Base-by-base conservation (phyloP, 768 basidiomycete genomes). In the Russula sp. region DNA sequence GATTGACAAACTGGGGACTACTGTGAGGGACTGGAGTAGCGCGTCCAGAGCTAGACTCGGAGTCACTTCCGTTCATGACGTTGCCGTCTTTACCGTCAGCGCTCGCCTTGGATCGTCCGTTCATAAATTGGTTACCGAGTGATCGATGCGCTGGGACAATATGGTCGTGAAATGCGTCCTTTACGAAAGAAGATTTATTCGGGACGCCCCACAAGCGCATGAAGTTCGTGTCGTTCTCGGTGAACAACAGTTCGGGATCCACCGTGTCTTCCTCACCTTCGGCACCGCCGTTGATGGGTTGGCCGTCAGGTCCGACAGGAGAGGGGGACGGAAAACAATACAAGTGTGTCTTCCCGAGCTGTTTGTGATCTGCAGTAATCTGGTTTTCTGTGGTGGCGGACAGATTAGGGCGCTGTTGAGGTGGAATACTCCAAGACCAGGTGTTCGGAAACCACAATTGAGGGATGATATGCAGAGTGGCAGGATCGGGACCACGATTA, bases 101-200 rank as follows among this genome's bases (percentile, higher is more conserved):
- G 46, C 38, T 64, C 24, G 71, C 66, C 51, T 68, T 50, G 65
- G 51, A 63, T n/a, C 50, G 38, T 14, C 66, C 54, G 6, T 69
- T 67, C 13, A 53, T 64, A 4, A 68, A 64, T 38, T 55, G 62
- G 34, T 57, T 56, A 36, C 72, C 75, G 70, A 78, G 77, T 6
- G 89, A 89, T 48, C 92, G 87, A 75, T 98, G 96, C 6, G 80
- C 81, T 1, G 86, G 86, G 68, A 99, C 88, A 74, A 99, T 92
- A 74, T 98, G 92, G 75, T 99, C 95, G 71, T 99, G 96, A 80
- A 99, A 99, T 13, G 90, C 95, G 72, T 99, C 97, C 77, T 99
- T 99, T 71, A 91, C 90, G 71, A 87, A 94, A 2, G 83, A 81
- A 0, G 87, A 86, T 57, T 83, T 79, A 78, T 99, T 99, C 69